Percentiles rank a stretch among this genome's conserved stretches.
Evolutionary conservation across 495 filamentous ascomycete species (phyloP).

Genomic region (Aspergillus conjunctus): DNA sequence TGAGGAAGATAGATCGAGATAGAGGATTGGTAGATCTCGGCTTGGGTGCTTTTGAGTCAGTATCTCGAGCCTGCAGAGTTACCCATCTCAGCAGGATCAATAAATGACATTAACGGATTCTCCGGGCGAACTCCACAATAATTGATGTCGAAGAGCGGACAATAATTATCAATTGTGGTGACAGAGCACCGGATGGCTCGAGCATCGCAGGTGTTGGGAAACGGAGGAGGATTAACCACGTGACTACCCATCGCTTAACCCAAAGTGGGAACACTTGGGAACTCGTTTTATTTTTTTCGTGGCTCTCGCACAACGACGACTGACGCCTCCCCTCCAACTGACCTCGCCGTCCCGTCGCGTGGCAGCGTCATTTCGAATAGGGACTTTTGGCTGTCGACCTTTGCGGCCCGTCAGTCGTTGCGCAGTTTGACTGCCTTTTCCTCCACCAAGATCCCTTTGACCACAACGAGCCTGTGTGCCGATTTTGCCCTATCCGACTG

Average conservation of each 20-base stretch:
- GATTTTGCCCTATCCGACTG: conserved; percentile 15
- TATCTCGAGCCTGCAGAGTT: too few species aligned
- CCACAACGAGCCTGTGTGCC: conserved; percentile 17
- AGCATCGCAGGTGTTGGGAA: not conserved
- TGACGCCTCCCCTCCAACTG: conserved; percentile 31
- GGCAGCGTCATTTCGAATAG: conserved; percentile 37
- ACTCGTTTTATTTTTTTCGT: conserved; percentile 37
- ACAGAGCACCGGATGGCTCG: not conserved
- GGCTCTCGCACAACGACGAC: conserved; percentile 46
- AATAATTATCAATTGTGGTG: not conserved
- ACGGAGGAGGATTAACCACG: conserved; percentile 15
- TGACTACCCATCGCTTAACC: conserved; percentile 46
- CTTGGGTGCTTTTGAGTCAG: not conserved
- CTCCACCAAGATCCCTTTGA: not conserved
- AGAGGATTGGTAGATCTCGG: not conserved
- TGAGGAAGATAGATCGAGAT: not conserved
- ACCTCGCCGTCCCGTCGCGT: conserved; percentile 43
- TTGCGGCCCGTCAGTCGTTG: conserved; percentile 31
- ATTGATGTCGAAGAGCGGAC: not conserved
- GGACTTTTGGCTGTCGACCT: conserved; percentile 26
- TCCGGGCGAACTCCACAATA: too few species aligned
- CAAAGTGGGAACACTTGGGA: conserved; percentile 37
- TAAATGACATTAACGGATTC: too few species aligned
- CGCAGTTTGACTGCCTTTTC: conserved; percentile 20
- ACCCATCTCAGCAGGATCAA: too few species aligned